Evolutionary conservation across 2,329 filamentous ascomycete species (phyloP).

Genomic region (Fusarium napiforme): DNA sequence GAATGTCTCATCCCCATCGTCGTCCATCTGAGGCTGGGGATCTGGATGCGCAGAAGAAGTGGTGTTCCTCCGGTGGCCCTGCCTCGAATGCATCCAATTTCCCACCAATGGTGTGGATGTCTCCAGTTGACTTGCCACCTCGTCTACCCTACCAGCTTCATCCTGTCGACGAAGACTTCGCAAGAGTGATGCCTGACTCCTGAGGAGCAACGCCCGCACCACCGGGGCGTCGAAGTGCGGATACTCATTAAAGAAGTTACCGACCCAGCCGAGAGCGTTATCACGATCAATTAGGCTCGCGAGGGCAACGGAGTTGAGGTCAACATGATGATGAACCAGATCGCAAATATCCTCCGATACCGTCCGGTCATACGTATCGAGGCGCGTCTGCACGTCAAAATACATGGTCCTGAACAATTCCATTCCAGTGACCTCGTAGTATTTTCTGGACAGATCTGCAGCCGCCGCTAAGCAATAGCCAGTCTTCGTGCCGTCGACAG

Average conservation of each 20-base stretch:
- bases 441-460: neutral
- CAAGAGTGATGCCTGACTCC: neutral
- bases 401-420: neutral
- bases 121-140: neutral
- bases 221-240: neutral
- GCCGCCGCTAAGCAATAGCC: neutral
- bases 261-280: neutral
- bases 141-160: neutral
- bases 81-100: neutral
- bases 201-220: neutral
- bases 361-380: neutral
- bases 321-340: neutral
- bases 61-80: neutral
- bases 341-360: neutral
- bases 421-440: neutral
- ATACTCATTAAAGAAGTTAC: neutral
- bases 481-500: neutral
- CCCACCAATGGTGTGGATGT: neutral
- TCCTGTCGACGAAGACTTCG: neutral
- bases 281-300: neutral
- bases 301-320: neutral
- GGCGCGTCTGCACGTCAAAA: neutral
- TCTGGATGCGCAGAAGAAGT: neutral
- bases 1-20: neutral
- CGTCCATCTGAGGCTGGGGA: neutral